Conservation (phyloP, 352 stramenopile species). For the Phytophthora fragariae region DNA sequence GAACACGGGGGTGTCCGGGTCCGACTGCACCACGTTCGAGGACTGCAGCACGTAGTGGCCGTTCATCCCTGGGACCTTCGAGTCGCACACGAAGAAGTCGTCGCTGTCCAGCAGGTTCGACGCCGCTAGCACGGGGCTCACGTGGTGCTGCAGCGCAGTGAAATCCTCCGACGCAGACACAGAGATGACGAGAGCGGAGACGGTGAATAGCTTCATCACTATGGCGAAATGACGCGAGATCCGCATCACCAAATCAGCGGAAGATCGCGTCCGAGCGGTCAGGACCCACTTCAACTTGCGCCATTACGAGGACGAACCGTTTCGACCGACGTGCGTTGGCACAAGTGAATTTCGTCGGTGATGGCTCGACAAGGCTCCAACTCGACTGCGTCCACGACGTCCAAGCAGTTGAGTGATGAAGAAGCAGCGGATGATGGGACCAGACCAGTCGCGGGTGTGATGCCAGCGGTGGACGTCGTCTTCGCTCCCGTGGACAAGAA, state of each 20-base stretch:
- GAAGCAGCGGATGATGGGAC: not conserved
- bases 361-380: slow-evolving; percentile 18
- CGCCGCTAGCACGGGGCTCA: slow-evolving; percentile 13
- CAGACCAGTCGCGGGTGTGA: not conserved
- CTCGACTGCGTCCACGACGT: not conserved
- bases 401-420: slow-evolving; percentile 8
- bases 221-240: slow-evolving; percentile 15
- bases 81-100: slow-evolving; percentile 69
- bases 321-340: slow-evolving; percentile 3
- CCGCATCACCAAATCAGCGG: not conserved
- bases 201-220: slow-evolving; percentile 16
- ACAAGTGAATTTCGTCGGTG: slow-evolving; percentile 7
- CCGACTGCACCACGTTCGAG: slow-evolving; percentile 37
- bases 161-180: slow-evolving; percentile 9
- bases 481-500: slow-evolving; percentile 63
- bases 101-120: slow-evolving; percentile 36
- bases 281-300: slow-evolving; percentile 29
- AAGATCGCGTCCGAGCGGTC: slow-evolving; percentile 27
- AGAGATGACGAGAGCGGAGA: slow-evolving; percentile 1
- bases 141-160: not conserved
- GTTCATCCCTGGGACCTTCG: slow-evolving; percentile 55
- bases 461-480: slow-evolving; percentile 28
- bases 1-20: slow-evolving; percentile 52
- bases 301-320: slow-evolving; percentile 23
- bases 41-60: slow-evolving; percentile 56